Evolutionary conservation across 2,329 filamentous ascomycete species (phyloP).

Genomic region (Coniosporium tulheliwenetii): DNA sequence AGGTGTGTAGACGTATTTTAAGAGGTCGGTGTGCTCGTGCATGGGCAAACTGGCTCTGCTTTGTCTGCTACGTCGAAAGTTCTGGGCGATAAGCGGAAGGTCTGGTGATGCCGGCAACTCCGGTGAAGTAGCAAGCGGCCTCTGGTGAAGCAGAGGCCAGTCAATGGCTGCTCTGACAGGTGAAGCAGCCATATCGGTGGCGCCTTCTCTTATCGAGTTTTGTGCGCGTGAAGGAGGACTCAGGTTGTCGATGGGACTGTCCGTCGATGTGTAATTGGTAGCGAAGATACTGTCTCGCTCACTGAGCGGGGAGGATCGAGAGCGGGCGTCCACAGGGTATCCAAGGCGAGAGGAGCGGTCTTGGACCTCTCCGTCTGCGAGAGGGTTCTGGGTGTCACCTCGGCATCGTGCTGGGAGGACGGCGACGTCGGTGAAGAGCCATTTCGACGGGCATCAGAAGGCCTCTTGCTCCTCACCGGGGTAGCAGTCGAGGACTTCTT

Average conservation of each 20-base stretch:
- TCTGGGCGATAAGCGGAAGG: slow-evolving; percentile 1
- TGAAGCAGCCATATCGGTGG: neutral
- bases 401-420: slow-evolving; percentile 4
- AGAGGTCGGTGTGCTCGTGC: slow-evolving; percentile 15
- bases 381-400: slow-evolving; percentile 17
- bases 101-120: slow-evolving; percentile 2
- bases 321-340: slow-evolving; percentile 18
- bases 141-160: slow-evolving; percentile 10
- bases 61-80: slow-evolving; percentile 2
- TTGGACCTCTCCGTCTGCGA: slow-evolving; percentile 21
- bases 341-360: slow-evolving; percentile 18
- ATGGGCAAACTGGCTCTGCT: slow-evolving; percentile 5
- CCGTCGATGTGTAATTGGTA: slow-evolving; percentile 40
- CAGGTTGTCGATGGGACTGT: slow-evolving; percentile 27
- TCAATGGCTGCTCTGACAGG: neutral
- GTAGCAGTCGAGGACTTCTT: slow-evolving; percentile 20
- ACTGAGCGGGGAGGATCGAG: slow-evolving; percentile 35
- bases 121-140: slow-evolving; percentile 12
- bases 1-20: slow-evolving; percentile 1
- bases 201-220: slow-evolving; percentile 7
- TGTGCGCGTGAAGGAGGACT: slow-evolving; percentile 12
- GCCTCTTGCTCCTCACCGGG: slow-evolving; percentile 21
- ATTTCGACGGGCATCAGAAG: slow-evolving; percentile 8
- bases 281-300: slow-evolving; percentile 50
- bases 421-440: slow-evolving; percentile 6